A percentile compares a stretch with the other conserved stretches of the same genome.
phyloP scores from a whole-genome alignment of 2,329 filamentous ascomycete genomes.

The Drechslerella dactyloides region DNA sequence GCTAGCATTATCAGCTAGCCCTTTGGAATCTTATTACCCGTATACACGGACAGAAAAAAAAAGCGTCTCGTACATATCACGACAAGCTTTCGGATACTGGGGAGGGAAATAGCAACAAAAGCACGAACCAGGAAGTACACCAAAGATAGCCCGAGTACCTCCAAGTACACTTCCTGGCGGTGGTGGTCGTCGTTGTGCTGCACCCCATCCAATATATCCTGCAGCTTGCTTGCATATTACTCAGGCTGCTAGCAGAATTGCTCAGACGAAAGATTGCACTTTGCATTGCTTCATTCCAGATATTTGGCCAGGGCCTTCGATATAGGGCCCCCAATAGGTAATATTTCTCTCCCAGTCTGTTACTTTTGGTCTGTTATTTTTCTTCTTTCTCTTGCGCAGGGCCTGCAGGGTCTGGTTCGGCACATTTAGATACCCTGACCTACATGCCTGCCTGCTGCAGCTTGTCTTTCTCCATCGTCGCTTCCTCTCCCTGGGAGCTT shows the following conservation, averaged over 20 bases:
- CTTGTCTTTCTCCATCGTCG: slow-evolving; percentile 46
- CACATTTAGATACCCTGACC: slow-evolving; percentile 43
- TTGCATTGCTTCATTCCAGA: slow-evolving; percentile 28
- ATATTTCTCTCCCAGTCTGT: slow-evolving; percentile 31
- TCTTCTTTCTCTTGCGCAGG: slow-evolving; percentile 6
- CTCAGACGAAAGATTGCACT: slow-evolving; percentile 17
- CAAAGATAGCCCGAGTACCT: slow-evolving; percentile 27
- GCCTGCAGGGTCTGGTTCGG: slow-evolving; percentile 43
- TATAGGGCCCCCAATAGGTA: slow-evolving; percentile 33
- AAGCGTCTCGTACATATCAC: slow-evolving; percentile 29
- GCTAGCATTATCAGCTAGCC: slow-evolving; percentile 44
- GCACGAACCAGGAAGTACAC: slow-evolving; percentile 50
- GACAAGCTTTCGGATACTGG: slow-evolving; percentile 46
- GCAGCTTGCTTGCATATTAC: slow-evolving; percentile 30
- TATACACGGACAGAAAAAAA: slow-evolving; percentile 23
- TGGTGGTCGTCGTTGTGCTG: too few relatives aligned
- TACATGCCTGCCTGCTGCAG: slow-evolving; percentile 20
- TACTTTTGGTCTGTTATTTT: slow-evolving; percentile 6
- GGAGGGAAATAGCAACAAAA: slow-evolving; percentile 15
- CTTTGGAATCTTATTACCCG: slow-evolving; percentile 49
- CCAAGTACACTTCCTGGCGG: slow-evolving; percentile 30
- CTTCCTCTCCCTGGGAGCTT: slow-evolving; percentile 42
- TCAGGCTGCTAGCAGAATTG: slow-evolving; percentile 22
- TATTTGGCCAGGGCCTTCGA: neutral
- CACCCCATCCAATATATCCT: slow-evolving; percentile 37